A percentile compares a stretch with the other conserved stretches of the same genome.
These are phyloP conservation scores for Auriscalpium orientale DNA, from an alignment of 768 basidiomycete genomes.

Conservation along the genomic window DNA sequence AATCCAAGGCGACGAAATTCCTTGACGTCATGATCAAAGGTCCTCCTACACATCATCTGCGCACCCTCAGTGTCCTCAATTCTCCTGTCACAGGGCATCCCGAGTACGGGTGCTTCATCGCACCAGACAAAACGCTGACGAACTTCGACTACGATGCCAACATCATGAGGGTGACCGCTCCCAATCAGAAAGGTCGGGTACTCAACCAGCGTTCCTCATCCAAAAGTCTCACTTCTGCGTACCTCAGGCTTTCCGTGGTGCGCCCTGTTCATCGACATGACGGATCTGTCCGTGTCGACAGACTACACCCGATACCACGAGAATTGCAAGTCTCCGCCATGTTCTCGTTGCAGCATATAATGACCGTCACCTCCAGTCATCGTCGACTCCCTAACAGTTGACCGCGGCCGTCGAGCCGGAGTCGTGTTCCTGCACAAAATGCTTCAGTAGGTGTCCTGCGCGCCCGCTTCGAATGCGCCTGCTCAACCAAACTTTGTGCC, in stretches of 20 bases:
- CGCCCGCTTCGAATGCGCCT: too few species aligned
- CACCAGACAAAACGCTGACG: slow-evolving; percentile 79
- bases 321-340: slow-evolving; percentile 39
- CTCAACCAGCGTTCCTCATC: background rate
- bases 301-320: slow-evolving; percentile 69
- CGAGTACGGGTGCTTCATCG: slow-evolving; percentile 90
- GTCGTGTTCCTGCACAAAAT: slow-evolving; percentile 62
- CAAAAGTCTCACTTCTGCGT: background rate
- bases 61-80: background rate
- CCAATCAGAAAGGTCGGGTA: slow-evolving; percentile 34
- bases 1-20: slow-evolving; percentile 55
- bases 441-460: slow-evolving; percentile 47
- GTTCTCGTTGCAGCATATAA: background rate
- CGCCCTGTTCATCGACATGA: slow-evolving; percentile 73
- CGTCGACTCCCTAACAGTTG: slow-evolving; percentile 62
- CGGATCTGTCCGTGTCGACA: slow-evolving; percentile 65
- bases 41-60: slow-evolving; percentile 15
- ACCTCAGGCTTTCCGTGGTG: slow-evolving; percentile 86
- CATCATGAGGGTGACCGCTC: slow-evolving; percentile 45
- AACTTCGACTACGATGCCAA: slow-evolving; percentile 68
- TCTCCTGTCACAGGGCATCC: slow-evolving; percentile 56
- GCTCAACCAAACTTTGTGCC: background rate
- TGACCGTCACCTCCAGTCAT: slow-evolving; percentile 37
- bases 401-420: slow-evolving; percentile 58
- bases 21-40: slow-evolving; percentile 71